A percentile compares a stretch with the other conserved stretches of the same genome.
phyloP scores from a whole-genome alignment of 73 alveolate species.

The Paramecium pentaurelia region DNA sequence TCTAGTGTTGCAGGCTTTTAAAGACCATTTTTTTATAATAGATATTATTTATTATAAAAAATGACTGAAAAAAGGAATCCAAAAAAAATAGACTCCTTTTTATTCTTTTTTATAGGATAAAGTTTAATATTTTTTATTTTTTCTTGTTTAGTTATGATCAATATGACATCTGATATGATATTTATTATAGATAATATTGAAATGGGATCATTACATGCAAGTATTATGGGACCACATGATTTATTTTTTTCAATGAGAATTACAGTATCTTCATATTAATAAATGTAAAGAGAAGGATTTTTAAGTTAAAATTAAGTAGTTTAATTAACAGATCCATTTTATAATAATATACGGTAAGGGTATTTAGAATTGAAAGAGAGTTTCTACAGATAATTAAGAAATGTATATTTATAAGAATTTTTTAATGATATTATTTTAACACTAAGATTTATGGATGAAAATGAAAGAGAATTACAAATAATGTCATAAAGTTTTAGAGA shows the following conservation, averaged over 20 bases:
- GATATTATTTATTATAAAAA: background rate
- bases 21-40: background rate
- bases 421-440: background rate
- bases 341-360: background rate
- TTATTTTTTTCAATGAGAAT: slow-evolving; percentile 3
- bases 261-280: slow-evolving; percentile 26
- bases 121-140: background rate
- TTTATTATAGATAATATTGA: background rate
- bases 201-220: background rate
- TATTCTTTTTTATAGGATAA: background rate
- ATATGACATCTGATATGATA: background rate
- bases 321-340: background rate
- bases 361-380: background rate
- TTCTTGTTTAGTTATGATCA: background rate
- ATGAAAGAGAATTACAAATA: background rate
- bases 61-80: background rate
- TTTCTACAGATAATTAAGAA: background rate
- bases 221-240: slow-evolving; percentile 43
- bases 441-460: background rate
- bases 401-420: background rate
- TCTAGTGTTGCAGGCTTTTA: background rate
- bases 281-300: background rate
- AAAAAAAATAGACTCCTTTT: background rate
- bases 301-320: background rate
- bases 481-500: background rate